Evolutionary conservation across 257 asterid species (phyloP).

Genomic region (Ilex aquifolium): DNA sequence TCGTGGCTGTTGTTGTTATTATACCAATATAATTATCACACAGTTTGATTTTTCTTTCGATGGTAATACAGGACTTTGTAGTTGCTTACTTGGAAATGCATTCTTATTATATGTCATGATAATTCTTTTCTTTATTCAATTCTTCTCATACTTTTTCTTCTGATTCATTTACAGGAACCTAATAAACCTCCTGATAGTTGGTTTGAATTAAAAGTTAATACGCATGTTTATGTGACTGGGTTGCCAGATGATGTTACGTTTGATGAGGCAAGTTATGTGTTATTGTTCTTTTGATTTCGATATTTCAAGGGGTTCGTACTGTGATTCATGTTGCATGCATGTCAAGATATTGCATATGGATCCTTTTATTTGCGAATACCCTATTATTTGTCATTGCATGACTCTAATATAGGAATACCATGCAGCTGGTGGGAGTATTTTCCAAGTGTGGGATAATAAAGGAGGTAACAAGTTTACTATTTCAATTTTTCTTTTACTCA

Average conservation of each 20-base stretch:
- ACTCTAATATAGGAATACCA: slow-evolving; percentile 18
- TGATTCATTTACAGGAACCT: slow-evolving; percentile 55
- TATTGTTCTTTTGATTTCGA: neutral
- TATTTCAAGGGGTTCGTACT: neutral
- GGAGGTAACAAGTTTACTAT: slow-evolving; percentile 51
- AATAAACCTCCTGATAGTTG: slow-evolving; percentile 94
- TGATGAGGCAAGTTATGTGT: slow-evolving; percentile 71
- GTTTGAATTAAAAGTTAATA: slow-evolving; percentile 95
- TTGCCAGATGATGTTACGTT: slow-evolving; percentile 88
- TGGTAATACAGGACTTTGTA: neutral
- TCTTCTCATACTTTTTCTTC: neutral
- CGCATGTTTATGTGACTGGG: slow-evolving; percentile 91
- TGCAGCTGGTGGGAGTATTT: slow-evolving; percentile 85
- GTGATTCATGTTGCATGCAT: slow-evolving; percentile 6
- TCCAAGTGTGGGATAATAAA: slow-evolving; percentile 92
- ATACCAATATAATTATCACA: too few relatives aligned
- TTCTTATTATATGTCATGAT: slow-evolving; percentile 4
- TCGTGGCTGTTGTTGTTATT: too few relatives aligned
- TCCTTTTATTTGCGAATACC: neutral
- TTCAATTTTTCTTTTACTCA: neutral
- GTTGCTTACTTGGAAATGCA: too few relatives aligned
- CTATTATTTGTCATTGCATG: neutral
- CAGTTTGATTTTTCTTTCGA: neutral
- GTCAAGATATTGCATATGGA: neutral
- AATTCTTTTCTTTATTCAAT: neutral